phyloP scores from a whole-genome alignment of 106 monocot species.

The Dioscorea alata region DNA sequence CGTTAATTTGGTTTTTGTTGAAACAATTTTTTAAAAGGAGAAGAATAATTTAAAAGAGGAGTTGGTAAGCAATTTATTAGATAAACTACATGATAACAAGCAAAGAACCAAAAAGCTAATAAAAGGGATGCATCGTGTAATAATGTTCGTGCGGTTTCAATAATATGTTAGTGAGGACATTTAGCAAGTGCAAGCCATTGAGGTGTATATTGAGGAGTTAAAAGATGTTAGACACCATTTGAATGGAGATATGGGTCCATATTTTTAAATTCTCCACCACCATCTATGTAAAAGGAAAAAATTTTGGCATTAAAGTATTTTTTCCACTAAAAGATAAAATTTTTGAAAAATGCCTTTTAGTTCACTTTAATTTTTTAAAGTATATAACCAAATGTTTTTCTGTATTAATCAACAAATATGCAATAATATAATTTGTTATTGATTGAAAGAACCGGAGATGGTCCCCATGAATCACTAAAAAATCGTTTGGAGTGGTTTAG shows the following conservation, averaged over 20 bases:
- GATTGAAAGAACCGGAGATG: conserved; percentile 5
- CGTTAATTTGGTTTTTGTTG: not conserved
- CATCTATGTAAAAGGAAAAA: conserved; percentile 2
- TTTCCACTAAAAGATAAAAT: conserved; percentile 9
- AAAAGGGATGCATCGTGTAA: conserved; percentile 11
- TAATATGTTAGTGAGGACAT: conserved; percentile 14
- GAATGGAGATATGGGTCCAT: not conserved
- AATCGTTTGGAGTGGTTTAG: not conserved
- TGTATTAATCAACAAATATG: conserved; percentile 27
- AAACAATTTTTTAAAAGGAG: conserved; percentile 6
- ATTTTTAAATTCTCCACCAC: conserved; percentile 1
- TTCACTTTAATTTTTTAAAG: conserved; percentile 16
- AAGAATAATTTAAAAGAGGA: not conserved
- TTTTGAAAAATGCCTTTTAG: conserved; percentile 4
- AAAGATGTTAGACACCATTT: conserved; percentile 12
- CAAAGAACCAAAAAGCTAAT: conserved; percentile 6
- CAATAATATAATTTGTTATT: conserved; percentile 14
- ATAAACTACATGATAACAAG: not conserved
- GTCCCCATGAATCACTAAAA: conserved; percentile 9
- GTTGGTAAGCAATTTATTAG: conserved; percentile 16
- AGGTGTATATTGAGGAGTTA: conserved; percentile 8
- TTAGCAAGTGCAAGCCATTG: not conserved
- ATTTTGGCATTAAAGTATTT: conserved; percentile 5
- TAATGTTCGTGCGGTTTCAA: conserved; percentile 5
- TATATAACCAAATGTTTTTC: conserved; percentile 17